phyloP scores from a whole-genome alignment of 495 filamentous ascomycete genomes.

The Neurospora sp. region DNA sequence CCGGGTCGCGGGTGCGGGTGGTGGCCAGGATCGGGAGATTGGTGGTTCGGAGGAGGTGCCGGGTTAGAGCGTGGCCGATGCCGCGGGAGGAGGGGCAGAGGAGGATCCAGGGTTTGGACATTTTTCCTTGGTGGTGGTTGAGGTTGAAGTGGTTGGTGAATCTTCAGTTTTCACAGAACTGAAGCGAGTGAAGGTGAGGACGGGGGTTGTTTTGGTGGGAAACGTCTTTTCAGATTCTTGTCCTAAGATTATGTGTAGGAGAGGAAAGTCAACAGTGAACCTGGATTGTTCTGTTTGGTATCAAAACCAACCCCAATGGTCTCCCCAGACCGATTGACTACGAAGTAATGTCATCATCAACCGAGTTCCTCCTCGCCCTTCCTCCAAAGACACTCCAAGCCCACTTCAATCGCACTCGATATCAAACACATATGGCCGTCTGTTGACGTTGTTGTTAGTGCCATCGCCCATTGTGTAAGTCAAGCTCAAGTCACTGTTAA shows the following conservation, averaged over 20 bases:
- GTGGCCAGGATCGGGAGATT: constrained; percentile 63
- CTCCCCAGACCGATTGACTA: no score
- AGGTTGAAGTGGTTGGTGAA: no score
- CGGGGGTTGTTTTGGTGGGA: no score
- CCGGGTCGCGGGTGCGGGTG: constrained; percentile 41
- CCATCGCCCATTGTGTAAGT: neutral
- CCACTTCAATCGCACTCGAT: neutral
- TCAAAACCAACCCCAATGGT: no score
- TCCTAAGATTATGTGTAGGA: no score
- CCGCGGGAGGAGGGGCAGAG: constrained; percentile 63
- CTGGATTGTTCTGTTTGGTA: no score
- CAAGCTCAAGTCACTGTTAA: neutral
- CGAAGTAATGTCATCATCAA: neutral
- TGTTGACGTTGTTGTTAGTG: neutral
- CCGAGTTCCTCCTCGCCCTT: neutral
- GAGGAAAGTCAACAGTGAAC: no score
- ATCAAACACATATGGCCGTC: neutral
- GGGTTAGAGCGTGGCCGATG: constrained; percentile 61
- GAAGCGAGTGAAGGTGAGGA: no score
- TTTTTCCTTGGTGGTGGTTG: neutral
- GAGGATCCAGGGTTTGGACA: constrained; percentile 31
- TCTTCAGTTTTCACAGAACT: no score
- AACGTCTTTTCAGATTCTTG: no score
- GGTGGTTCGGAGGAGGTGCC: constrained; percentile 55
- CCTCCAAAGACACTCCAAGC: no score